phyloP scores from a whole-genome alignment of 768 basidiomycete genomes.

The Nidularia pulvinata region DNA sequence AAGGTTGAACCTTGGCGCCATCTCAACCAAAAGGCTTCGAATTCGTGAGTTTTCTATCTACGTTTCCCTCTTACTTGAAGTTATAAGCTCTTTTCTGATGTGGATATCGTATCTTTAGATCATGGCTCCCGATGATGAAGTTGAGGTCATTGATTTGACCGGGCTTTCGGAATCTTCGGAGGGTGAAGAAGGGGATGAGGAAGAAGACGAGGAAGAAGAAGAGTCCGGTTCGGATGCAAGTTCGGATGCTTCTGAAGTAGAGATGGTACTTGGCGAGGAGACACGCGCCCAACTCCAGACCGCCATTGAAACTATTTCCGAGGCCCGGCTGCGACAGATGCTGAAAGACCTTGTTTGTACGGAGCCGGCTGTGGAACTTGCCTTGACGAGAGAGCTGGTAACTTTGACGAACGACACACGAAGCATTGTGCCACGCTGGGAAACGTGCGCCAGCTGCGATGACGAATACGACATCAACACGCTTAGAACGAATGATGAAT shows the following conservation, averaged over 20 bases:
- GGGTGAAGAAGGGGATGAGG: constrained; percentile 18
- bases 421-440: constrained; percentile 41
- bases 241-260: constrained; percentile 28
- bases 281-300: constrained; percentile 39
- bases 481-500: constrained; percentile 35
- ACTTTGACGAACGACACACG: constrained; percentile 30
- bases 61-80: no score
- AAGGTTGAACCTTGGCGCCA: no score
- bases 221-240: constrained; percentile 12
- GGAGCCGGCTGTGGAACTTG: constrained; percentile 37
- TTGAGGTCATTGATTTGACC: constrained; percentile 45
- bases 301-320: constrained; percentile 40
- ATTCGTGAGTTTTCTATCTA: no score
- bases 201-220: constrained; percentile 14
- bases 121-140: constrained; percentile 6
- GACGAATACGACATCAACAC: constrained; percentile 43
- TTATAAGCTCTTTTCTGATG: no score
- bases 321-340: constrained; percentile 40
- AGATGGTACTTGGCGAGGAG: constrained; percentile 32
- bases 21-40: no score
- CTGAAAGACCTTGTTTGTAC: constrained; percentile 33
- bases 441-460: constrained; percentile 43
- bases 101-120: no score
- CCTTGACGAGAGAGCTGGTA: constrained; percentile 41
- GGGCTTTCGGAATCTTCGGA: constrained; percentile 28